Evolutionary conservation across 2,329 filamentous ascomycete species (phyloP).

Genomic region (Cercospora janseana): DNA sequence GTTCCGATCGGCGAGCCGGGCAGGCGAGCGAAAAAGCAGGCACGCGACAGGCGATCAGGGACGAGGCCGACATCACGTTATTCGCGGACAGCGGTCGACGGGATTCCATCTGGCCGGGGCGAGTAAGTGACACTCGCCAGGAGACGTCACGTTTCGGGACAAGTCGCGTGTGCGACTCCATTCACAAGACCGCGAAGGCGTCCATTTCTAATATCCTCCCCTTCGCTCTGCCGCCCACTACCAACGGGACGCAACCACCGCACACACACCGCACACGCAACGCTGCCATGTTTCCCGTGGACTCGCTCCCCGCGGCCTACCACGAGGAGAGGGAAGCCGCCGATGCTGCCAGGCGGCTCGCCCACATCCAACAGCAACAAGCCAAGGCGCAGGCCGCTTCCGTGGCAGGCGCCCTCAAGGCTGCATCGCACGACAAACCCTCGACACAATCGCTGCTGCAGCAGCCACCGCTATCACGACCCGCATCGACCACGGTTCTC

Average conservation of each 20-base stretch:
- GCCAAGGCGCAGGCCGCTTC: conserved; percentile 22
- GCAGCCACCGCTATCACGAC: conserved; percentile 27
- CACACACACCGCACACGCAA: conserved; percentile 9
- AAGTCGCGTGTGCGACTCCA: conserved; percentile 11
- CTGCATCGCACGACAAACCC: conserved; percentile 10
- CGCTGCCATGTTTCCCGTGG: conserved; percentile 37
- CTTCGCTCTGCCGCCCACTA: neutral
- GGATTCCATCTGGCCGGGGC: conserved; percentile 2
- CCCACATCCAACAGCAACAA: conserved; percentile 25
- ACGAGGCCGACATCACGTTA: neutral
- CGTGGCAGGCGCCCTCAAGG: conserved; percentile 14
- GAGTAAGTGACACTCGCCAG: neutral
- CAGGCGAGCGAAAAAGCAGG: neutral
- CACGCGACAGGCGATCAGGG: conserved; percentile 2
- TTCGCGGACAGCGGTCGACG: conserved; percentile 3
- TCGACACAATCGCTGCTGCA: conserved; percentile 19
- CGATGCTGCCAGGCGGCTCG: conserved; percentile 28
- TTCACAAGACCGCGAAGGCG: neutral
- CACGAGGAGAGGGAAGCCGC: conserved; percentile 34
- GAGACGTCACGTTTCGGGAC: neutral
- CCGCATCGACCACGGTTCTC: conserved; percentile 27
- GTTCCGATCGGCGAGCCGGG: too few relatives aligned
- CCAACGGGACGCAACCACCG: neutral
- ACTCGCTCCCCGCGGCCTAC: conserved; percentile 35
- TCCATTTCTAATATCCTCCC: conserved; percentile 1